Base-by-base conservation (phyloP, 1,284 basidiomycete genomes). In the Pascua sp. region DNA sequence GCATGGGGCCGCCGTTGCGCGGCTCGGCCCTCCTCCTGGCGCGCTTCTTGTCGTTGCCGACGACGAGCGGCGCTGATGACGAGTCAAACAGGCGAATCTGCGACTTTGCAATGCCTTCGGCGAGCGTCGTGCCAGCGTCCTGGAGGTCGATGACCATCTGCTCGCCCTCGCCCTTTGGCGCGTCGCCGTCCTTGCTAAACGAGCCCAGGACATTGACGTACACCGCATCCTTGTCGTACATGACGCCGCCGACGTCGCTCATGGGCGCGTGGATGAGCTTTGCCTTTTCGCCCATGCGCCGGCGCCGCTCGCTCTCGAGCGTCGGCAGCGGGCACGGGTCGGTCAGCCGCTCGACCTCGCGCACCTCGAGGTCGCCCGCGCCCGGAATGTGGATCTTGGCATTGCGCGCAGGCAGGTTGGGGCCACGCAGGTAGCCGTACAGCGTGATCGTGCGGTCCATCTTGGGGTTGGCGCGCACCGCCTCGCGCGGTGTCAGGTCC, bases 191-290 rank as follows among this genome's bases (percentile, higher is more conserved):
- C 56, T 87, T 82, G 5, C 90, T 88, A 69, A 98, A 98, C 70
- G 84, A 93, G 1, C 96, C 96, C 4, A 91, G 90, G 4, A 98
- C 94, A 70, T 97, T 98, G 67, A 99, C 89, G 81, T 91, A 99
- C 2, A 98, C 94, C 0, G 94, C 92, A 70, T 98, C 96, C 77
- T 98, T 98, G 80, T 99, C 96, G 71, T 96, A 98, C 79, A 91
- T 87, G 60, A 99, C 86, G 9, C 95, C 96, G 17, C 95, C 95
- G 2, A 98, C 89, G 70, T 97, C 95, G 73, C 91, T 95, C 95
- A 98, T 98, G 1, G 96, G 96, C 8, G 96, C 96, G 76, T 98
- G 92, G 8, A 98, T 87, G 5, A 97, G 80, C 74, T 91, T 96
- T 73, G 90, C 90, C 81, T 96, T 96, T 76, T 98, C 95, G 66